Base-by-base conservation (phyloP, 2,329 filamentous ascomycete genomes). In the Colletotrichum aenigma region DNA sequence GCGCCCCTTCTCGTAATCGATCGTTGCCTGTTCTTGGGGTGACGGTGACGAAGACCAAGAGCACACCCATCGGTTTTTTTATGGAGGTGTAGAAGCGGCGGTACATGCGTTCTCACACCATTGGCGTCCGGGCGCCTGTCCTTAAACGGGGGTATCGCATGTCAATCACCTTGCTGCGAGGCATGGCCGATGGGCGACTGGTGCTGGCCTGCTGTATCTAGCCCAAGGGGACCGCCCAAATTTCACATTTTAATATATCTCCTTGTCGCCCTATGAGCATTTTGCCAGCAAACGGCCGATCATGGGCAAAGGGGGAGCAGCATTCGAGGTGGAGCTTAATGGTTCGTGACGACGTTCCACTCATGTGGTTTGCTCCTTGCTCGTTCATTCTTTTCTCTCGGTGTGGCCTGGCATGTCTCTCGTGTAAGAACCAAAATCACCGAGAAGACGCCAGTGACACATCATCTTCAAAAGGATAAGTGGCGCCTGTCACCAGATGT, bases 11-110 rank as follows among this genome's bases (percentile, higher is more conserved):
- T 68, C 32, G 48, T 64, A 52, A 74, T 69, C 30, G 70, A 77
- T 75, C 67, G 26, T 74, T 62, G 58, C 72, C 74, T 71, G 70
- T 67, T 72, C 36, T 76, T 64, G 48, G 65, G 43, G 32, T 68
- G 67, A 67, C 66, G 74, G 71, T 77, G 76, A 77, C 76, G 76
- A 76, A 48, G 70, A 66, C 66, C 66, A 74, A 76, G 74, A 75
- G 52, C 28, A 43, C 68, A 52, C 58, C 28, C 43, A 34, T 43
- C 55, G 73, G 15, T 36, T 48, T 55, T 34, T 55, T 34, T 26
- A n/a, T 66, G 62, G 55, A 30, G 58, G 56, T 61, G 26, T 64
- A 28, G 24, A 67, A 30, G n/a, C 26, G 16, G 34, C 26, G 32
- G 43, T 32, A 67, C 56, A 72, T 73, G 43, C 43, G 9, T 26